Percentiles rank a stretch among this genome's conserved stretches.
Conservation (phyloP, 2,329 filamentous ascomycete genomes). For the Ophiostoma novo-ulmi region DNA sequence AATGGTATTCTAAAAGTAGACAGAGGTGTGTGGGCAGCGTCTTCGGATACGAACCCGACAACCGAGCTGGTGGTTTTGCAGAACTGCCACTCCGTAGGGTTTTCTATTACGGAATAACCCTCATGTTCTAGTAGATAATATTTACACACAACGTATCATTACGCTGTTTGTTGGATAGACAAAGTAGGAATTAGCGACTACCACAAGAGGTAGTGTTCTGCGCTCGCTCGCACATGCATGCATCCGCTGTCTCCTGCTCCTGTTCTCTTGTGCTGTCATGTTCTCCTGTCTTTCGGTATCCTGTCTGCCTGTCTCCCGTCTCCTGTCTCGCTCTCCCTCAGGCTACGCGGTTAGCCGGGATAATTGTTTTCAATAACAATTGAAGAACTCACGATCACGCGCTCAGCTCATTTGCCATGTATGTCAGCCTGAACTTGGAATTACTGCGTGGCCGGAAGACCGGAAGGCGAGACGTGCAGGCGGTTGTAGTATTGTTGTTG, state of each 20-base stretch:
- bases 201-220: slow-evolving; percentile 15
- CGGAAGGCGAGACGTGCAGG: slow-evolving; percentile 4
- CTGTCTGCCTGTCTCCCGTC: background rate
- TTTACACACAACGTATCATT: background rate
- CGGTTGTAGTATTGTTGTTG: background rate
- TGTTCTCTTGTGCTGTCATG: background rate
- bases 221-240: slow-evolving; percentile 12
- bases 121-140: background rate
- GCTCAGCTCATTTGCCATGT: background rate
- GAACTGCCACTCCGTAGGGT: too few relatives aligned
- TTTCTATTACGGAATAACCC: background rate
- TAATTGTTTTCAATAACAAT: background rate
- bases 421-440: background rate
- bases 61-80: background rate
- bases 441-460: slow-evolving; percentile 5
- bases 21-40: slow-evolving; percentile 5
- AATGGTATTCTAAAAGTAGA: background rate
- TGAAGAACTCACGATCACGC: background rate
- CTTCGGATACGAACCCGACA: slow-evolving; percentile 6
- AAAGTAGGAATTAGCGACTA: background rate
- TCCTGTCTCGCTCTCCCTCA: background rate
- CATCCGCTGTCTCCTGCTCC: background rate
- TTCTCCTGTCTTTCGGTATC: background rate
- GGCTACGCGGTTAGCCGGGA: slow-evolving; percentile 10
- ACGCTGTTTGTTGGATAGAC: background rate